A percentile compares a stretch with the other conserved stretches of the same genome.
Conservation (phyloP, 495 filamentous ascomycete species). For the Lophiotrema nucula region DNA sequence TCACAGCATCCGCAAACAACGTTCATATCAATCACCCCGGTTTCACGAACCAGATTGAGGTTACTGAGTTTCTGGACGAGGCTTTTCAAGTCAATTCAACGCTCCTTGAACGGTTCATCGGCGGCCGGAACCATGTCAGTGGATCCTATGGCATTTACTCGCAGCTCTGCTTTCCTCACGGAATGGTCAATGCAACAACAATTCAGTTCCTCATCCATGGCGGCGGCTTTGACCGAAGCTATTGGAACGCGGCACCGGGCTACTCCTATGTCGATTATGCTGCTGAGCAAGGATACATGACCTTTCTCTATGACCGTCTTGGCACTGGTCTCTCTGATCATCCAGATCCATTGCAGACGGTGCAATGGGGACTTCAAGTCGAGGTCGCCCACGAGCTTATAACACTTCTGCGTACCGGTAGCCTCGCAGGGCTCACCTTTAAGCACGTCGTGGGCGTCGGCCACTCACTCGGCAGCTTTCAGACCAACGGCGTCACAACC, state of each 20-base stretch:
- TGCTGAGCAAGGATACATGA: conserved; percentile 41
- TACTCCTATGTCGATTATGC: conserved; percentile 43
- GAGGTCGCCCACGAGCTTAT: conserved; percentile 44
- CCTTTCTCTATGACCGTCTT: conserved; percentile 48
- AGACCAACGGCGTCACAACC: conserved; percentile 33
- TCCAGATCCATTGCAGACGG: conserved; percentile 41
- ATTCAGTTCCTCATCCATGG: conserved; percentile 41
- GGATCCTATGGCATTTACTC: conserved; percentile 32
- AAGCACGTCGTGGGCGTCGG: conserved; percentile 44
- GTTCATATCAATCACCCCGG: background rate
- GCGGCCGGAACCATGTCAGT: background rate
- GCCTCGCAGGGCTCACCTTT: conserved; percentile 32
- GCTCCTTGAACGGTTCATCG: background rate
- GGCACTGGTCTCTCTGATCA: conserved; percentile 42
- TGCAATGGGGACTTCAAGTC: conserved; percentile 43
- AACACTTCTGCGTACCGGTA: conserved; percentile 29
- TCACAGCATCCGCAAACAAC: background rate
- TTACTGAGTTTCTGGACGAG: conserved; percentile 2
- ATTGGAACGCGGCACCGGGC: conserved; percentile 40
- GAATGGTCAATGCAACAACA: conserved; percentile 5
- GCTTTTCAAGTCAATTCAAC: background rate
- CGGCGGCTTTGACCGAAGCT: conserved; percentile 31
- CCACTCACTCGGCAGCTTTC: conserved; percentile 42
- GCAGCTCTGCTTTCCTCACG: conserved; percentile 36
- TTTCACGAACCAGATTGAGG: background rate